Evolutionary conservation across 1,284 basidiomycete species (phyloP), one percentile per base, ranked within the genome.

Genomic region (Vanrija sp.): DNA sequence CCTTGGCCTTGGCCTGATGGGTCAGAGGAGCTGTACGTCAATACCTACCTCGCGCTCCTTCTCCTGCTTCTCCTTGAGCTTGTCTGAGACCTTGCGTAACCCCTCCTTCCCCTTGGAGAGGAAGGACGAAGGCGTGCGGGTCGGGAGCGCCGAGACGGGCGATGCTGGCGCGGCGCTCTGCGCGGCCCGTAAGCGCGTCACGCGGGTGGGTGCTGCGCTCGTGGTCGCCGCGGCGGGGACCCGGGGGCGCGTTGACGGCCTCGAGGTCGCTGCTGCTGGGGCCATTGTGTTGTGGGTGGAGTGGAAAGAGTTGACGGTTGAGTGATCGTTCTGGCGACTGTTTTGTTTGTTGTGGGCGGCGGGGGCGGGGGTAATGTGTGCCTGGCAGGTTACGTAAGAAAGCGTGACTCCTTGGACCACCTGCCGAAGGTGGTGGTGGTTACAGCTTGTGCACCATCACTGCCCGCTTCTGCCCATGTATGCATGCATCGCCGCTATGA

Each of bases 1-100:
- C 29, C 49, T 51, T 49, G 10, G 42, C 38, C 21, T 25, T 25
- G 3, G 6, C 25, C 45, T 46, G 44, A 26, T 60, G 40, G 49
- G 51, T 50, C 18, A 57, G 28, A 19, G 14, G n/a, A 44, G 28
- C 40, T 3, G 6, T 18, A 48, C 15, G 34, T 23, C 46, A 16
- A 7, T 9, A 51, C 53, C n/a, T 25, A 57, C 54, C 43, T 57
- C 55, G 23, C 26, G 44, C 44, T 53, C 57, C 51, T 52, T 57
- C 38, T 67, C 68, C 14, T 69, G 63, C 56, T 70, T 72, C 49
- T 72, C 61, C 40, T 64, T 66, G 38, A 71, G 63, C 61, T 74
- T 73, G 43, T 69, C 69, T 0, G 69, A 72, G 0, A 72, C 69
- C 43, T 68, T 73, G 48, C 71, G 60, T 14, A 75, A 53, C 0